Base-by-base conservation (phyloP, 1,284 basidiomycete species). In the Polyporus tsugae region DNA sequence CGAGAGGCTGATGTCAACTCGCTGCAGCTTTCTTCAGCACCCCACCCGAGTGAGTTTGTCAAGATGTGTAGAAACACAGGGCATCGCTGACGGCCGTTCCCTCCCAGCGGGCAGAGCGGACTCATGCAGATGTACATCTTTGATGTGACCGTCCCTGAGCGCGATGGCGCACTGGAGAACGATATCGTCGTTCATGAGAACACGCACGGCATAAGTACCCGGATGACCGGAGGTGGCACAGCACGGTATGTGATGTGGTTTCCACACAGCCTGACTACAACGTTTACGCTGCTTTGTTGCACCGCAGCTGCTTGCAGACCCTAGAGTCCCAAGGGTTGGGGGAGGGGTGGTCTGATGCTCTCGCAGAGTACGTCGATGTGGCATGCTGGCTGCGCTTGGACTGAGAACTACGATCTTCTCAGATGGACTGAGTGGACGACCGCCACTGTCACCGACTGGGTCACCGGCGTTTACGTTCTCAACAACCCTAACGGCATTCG, bases 291-390 rank as follows among this genome's bases (percentile, higher is more conserved):
- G 17, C 11, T 29, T 42, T 15, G 6, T 25, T 36, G 13, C 38
- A 11, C 25, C n/a, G 39, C n/a, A 75, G 81, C 6, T 87, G 86
- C 73, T 74, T 87, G n/a, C 84, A 85, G 71, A 84, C 83, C 0
- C 78, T 77, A 6, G 86, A 87, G 71, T 76, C 85, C 33, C 79
- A 79, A 33, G 86, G 85, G 2, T 77, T 87, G 72, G 85, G 85
- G n/a, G 86, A 87, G 77, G 86, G 83, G 71, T 86, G 85, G 85
- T 83, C 82, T 11, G 86, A 87, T 75, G 82, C 84, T 22, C 79
- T 87, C 74, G 85, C 85, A 9, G 80, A 83, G 83, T 53, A 53
- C 60, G 49, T 63, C 49, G 29, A 19, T 22, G 10, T n/a, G 33
- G 11, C 15, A 33, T 36, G 4, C 41, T 29, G 6, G 22, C 10